Percentiles rank a stretch among this genome's conserved stretches.
phyloP scores from a whole-genome alignment of 306 rosid genomes.

The Glycine soja region DNA sequence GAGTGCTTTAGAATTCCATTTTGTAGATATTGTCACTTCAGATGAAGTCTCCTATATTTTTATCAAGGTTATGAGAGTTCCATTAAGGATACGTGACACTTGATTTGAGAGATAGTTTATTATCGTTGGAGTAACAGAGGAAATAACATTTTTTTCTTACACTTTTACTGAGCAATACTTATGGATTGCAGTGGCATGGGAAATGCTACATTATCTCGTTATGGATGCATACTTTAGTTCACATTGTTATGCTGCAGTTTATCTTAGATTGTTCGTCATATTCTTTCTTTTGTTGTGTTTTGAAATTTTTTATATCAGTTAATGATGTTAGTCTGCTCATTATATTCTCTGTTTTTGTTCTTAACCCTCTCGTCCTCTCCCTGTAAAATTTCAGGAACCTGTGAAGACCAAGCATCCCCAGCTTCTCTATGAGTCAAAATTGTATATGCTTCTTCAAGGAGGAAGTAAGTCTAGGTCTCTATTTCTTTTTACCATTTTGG shows the following conservation, averaged over 20 bases:
- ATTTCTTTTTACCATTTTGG: conserved; percentile 23
- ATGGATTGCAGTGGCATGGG: conserved; percentile 16
- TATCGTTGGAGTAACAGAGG: conserved; percentile 19
- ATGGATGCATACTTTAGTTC: conserved; percentile 17
- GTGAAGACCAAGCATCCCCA: conserved; percentile 99
- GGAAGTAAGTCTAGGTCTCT: conserved; percentile 76
- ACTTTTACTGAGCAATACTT: conserved; percentile 4
- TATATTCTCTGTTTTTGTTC: conserved; percentile 32
- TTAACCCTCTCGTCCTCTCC: conserved; percentile 8
- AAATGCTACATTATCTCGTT: conserved; percentile 19
- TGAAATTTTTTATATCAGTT: not conserved
- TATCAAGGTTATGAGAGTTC: conserved; percentile 14
- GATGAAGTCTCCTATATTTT: conserved; percentile 12
- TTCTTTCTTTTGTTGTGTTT: not conserved
- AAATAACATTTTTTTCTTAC: not conserved
- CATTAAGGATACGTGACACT: not conserved
- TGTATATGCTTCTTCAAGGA: conserved; percentile 99
- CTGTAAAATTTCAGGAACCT: conserved; percentile 71
- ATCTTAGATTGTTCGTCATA: not conserved
- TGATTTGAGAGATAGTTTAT: conserved; percentile 29
- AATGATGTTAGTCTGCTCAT: conserved; percentile 14
- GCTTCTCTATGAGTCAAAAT: conserved; percentile 97
- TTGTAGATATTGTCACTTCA: conserved; percentile 14
- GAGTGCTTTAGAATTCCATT: conserved; percentile 18
- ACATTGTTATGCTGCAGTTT: not conserved